Conservation (phyloP, 78 protist genomes). For the Dictyostelium brefeldianum region DNA sequence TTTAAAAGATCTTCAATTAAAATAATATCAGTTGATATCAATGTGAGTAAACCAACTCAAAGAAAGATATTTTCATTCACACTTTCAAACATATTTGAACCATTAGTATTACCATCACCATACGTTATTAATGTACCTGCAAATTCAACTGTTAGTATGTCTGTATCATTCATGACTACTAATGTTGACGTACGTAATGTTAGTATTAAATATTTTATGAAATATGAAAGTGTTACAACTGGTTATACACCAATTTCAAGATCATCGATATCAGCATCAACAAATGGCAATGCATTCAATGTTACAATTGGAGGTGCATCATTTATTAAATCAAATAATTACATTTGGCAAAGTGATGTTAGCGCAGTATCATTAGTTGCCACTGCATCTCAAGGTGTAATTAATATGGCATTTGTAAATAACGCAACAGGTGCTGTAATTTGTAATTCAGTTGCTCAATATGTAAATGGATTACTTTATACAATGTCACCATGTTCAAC, state of each 20-base stretch:
- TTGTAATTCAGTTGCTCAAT: conserved; percentile 43
- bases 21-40: conserved; percentile 30
- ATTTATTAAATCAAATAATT: conserved; percentile 18
- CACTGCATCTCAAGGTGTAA: conserved; percentile 45
- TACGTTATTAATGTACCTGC: conserved; percentile 4
- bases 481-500: conserved; percentile 49
- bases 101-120: conserved; percentile 68
- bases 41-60: conserved; percentile 4
- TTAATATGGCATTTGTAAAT: conserved; percentile 34
- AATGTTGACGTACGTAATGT: not conserved
- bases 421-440: conserved; percentile 49
- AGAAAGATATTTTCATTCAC: conserved; percentile 49
- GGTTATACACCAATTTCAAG: conserved; percentile 33
- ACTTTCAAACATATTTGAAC: conserved; percentile 44
- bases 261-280: conserved; percentile 28
- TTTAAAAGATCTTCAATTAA: conserved; percentile 11
- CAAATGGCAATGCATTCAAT: conserved; percentile 37
- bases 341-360: conserved; percentile 33
- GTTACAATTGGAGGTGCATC: not conserved
- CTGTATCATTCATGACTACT: conserved; percentile 5
- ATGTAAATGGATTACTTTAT: not conserved
- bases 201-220: conserved; percentile 4
- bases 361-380: conserved; percentile 28
- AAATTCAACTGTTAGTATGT: not conserved
- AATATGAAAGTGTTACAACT: conserved; percentile 13